Percentiles rank a stretch among this genome's conserved stretches.
These are phyloP conservation scores for Angomonas deanei DNA, from an alignment of 208 protist species.

Conservation along the genomic window DNA sequence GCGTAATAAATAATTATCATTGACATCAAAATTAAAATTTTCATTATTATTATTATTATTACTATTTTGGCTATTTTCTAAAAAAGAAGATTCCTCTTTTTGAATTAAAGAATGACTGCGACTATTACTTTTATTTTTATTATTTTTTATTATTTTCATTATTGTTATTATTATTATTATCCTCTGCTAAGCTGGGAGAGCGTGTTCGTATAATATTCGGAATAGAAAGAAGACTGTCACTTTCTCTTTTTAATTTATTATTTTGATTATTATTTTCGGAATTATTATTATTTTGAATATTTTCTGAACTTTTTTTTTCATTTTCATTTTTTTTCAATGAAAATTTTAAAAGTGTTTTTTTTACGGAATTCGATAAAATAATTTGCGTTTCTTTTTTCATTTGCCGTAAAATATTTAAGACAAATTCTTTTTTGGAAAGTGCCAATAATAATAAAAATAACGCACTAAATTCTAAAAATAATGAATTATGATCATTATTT, in stretches of 20 bases:
- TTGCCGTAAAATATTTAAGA: neutral
- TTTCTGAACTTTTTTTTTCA: neutral
- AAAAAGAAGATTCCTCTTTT: neutral
- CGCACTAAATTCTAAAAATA: constrained; percentile 9
- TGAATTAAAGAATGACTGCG: neutral
- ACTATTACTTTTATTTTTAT: neutral
- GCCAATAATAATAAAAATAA: neutral
- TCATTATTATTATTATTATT: constrained; percentile 1
- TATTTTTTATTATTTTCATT: neutral
- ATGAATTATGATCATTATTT: constrained; percentile 3
- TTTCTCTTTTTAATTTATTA: neutral
- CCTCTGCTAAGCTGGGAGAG: neutral
- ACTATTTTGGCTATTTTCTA: neutral
- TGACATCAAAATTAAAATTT: neutral
- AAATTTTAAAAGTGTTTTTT: neutral
- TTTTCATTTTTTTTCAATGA: neutral
- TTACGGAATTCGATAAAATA: neutral
- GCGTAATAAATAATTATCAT: neutral
- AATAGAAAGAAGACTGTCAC: neutral
- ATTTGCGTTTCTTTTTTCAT: neutral
- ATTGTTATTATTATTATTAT: neutral
- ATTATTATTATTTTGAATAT: constrained; percentile 2
- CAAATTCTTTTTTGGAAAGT: neutral
- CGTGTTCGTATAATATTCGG: neutral
- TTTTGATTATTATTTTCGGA: neutral